Percentiles rank a stretch among this genome's conserved stretches.
phyloP scores from a whole-genome alignment of 192 early-diverging fungal genomes.

The Gigaspora rosea region DNA sequence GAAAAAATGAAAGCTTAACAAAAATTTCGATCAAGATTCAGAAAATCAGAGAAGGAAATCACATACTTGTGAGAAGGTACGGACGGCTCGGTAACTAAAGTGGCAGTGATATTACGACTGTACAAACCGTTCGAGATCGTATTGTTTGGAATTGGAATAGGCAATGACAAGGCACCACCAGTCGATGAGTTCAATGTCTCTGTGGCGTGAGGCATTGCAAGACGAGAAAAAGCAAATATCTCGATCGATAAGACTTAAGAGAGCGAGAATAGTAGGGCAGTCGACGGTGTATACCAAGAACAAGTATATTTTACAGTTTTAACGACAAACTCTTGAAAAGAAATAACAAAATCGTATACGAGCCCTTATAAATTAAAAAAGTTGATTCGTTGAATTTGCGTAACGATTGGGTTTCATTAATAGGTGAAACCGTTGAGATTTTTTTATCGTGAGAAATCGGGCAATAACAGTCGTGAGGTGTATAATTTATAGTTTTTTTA shows the following conservation, averaged over 20 bases:
- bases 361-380: background rate
- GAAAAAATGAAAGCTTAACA: no score
- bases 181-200: background rate
- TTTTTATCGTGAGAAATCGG: background rate
- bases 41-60: no score
- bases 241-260: background rate
- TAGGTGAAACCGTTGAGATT: background rate
- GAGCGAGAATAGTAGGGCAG: background rate
- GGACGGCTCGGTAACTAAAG: background rate
- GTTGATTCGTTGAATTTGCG: background rate
- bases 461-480: background rate
- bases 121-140: background rate
- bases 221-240: background rate
- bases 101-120: background rate
- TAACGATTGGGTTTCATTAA: conserved; percentile 1
- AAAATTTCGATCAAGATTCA: no score
- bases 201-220: background rate
- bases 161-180: background rate
- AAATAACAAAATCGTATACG: background rate
- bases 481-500: no score
- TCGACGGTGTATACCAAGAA: no score
- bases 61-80: no score
- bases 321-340: background rate
- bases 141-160: background rate
- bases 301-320: no score